Conservation (phyloP, 176 grass and related monocot genomes). For the Echinochloa phyllopogon region DNA sequence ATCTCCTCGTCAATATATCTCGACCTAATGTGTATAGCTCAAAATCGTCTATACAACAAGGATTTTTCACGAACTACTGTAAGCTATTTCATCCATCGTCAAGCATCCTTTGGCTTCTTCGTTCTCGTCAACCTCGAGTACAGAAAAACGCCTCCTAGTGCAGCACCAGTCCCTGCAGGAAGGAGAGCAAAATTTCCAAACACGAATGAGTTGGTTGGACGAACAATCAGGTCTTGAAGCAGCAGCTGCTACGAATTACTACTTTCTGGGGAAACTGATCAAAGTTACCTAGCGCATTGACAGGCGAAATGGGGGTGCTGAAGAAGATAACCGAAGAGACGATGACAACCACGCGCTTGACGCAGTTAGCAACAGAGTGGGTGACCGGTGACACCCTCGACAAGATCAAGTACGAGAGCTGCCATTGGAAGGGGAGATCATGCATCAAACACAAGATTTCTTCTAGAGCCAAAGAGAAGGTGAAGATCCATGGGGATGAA, state of each 20-base stretch:
- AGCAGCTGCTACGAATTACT: neutral
- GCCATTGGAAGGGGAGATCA: slow-evolving; percentile 2
- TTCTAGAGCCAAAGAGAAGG: neutral
- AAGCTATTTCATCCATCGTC: neutral
- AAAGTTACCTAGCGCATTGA: slow-evolving; percentile 70
- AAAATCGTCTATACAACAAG: neutral
- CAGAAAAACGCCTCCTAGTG: slow-evolving; percentile 64
- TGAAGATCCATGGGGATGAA: neutral
- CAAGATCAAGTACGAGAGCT: slow-evolving; percentile 70
- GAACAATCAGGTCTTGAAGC: slow-evolving; percentile 7
- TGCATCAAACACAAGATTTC: slow-evolving; percentile 11
- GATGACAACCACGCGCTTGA: slow-evolving; percentile 77
- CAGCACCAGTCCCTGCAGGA: slow-evolving; percentile 63
- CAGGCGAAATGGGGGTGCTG: slow-evolving; percentile 65
- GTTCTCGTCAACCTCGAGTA: slow-evolving; percentile 64
- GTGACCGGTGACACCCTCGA: slow-evolving; percentile 65
- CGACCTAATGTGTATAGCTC: neutral
- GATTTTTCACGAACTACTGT: neutral
- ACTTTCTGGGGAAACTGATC: neutral
- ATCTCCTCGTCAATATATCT: neutral
- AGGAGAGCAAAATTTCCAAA: neutral
- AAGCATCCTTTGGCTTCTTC: slow-evolving; percentile 52
- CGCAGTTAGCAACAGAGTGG: slow-evolving; percentile 74
- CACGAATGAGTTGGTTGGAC: neutral
- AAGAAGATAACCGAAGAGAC: slow-evolving; percentile 72